Evolutionary conservation across 768 basidiomycete species (phyloP), one percentile per base, ranked within the genome.

Genomic region (Fistulinella prunicolor): DNA sequence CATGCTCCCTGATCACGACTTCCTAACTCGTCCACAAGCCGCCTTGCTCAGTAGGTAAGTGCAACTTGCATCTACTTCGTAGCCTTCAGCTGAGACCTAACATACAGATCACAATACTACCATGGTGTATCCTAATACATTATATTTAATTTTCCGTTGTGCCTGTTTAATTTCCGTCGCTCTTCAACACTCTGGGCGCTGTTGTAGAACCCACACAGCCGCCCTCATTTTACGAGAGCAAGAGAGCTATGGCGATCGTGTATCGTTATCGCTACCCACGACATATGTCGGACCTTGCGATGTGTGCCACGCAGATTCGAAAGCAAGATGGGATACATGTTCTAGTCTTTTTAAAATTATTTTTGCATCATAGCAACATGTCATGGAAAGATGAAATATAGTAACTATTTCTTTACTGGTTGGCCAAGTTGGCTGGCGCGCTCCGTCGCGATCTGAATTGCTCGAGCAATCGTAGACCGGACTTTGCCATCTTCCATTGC

Each of bases 221-320:
- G 83, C 85, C 81, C 90, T 93, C 86, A 94, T 95, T 95, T 94
- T 89, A 91, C 68, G 82, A 78, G 86, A 94, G 91, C 92, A 72
- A 94, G 63, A 91, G 55, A 51, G 67, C 6, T 21, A 45, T 55
- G 51, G 57, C 53, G 59, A 59, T 34, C 50, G 37, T 19, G 57
- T 63, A 59, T 59, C 43, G 57, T 60, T 17, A 1, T 53, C 52
- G 59, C 55, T 60, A 50, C 74, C 74, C 62, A 57, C 62, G 53
- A 48, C 56, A 65, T 59, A 71, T 65, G 66, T 64, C 61, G 61
- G 56, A 51, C 59, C 61, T 69, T 61, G 65, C 56, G 39, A 32
- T 45, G 28, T 38, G 3, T 42, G 16, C 32, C 24, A 68, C 54
- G 49, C 62, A 67, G 60, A 63, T 51, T 63, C 60, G 69, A 69